phyloP scores from a whole-genome alignment of 176 grass and related monocot genomes.

The Leersia perrieri region DNA sequence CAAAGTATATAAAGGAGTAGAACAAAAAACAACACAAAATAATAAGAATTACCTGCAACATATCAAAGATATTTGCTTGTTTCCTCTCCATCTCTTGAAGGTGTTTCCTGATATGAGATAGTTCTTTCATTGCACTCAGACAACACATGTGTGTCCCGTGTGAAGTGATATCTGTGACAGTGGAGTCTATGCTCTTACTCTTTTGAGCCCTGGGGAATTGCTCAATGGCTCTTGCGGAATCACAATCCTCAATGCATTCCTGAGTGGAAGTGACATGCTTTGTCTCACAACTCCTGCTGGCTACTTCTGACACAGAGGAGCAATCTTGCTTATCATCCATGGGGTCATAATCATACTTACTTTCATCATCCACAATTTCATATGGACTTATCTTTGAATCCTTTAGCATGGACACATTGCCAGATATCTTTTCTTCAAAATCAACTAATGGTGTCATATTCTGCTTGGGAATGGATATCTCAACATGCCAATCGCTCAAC shows the following conservation, averaged over 20 bases:
- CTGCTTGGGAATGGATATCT: constrained; percentile 85
- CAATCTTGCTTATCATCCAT: constrained; percentile 64
- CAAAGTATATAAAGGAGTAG: background rate
- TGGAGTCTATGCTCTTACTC: constrained; percentile 60
- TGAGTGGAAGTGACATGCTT: constrained; percentile 59
- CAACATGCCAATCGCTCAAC: constrained; percentile 70
- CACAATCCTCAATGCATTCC: constrained; percentile 44
- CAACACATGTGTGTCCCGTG: constrained; percentile 68
- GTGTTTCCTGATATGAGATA: constrained; percentile 73
- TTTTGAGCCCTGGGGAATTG: constrained; percentile 39
- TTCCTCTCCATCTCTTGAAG: constrained; percentile 87
- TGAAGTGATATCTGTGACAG: constrained; percentile 60
- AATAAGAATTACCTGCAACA: constrained; percentile 62
- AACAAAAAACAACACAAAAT: constrained; percentile 1
- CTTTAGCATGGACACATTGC: constrained; percentile 32
- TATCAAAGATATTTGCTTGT: constrained; percentile 65
- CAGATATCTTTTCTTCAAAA: constrained; percentile 37
- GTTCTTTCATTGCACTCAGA: constrained; percentile 64
- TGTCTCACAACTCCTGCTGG: constrained; percentile 75
- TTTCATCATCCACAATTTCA: constrained; percentile 38
- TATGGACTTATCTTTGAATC: constrained; percentile 48
- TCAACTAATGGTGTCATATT: constrained; percentile 34
- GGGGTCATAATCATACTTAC: constrained; percentile 52
- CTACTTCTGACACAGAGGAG: constrained; percentile 71
- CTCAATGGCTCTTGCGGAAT: constrained; percentile 39